These are phyloP conservation scores for Beauveria scarabaeidicola DNA, from an alignment of 2,329 filamentous ascomycete species.

Conservation along the genomic window DNA sequence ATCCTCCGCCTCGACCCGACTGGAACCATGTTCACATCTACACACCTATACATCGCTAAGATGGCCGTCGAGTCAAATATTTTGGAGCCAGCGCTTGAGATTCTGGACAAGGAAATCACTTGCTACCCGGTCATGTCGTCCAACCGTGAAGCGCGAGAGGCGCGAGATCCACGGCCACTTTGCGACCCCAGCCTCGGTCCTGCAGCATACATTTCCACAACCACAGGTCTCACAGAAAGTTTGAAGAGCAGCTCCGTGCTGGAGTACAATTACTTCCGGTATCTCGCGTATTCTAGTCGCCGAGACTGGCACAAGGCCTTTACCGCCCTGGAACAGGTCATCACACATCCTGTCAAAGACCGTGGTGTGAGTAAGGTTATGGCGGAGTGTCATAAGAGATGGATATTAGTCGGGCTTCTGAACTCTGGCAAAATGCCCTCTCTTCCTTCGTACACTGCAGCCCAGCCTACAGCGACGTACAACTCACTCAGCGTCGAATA, in stretches of 20 bases:
- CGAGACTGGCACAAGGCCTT: conserved; percentile 55
- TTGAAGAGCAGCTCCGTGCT: conserved; percentile 48
- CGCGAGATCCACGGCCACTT: conserved; percentile 29
- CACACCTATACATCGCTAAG: conserved; percentile 49
- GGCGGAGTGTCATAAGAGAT: conserved; percentile 87
- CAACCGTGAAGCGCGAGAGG: conserved; percentile 11
- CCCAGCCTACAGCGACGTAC: conserved; percentile 46
- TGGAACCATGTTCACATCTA: conserved; percentile 56
- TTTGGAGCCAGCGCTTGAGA: conserved; percentile 46
- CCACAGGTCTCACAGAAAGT: conserved; percentile 47
- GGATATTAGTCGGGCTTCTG: conserved; percentile 70
- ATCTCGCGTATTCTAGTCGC: conserved; percentile 54
- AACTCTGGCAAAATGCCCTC: conserved; percentile 50
- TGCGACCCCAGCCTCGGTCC: conserved; percentile 40
- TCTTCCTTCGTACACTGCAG: conserved; percentile 48
- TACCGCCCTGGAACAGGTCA: conserved; percentile 52
- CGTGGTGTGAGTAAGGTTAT: conserved; percentile 64
- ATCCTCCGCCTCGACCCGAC: conserved; percentile 59
- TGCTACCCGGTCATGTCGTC: conserved; percentile 48
- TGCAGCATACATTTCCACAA: conserved; percentile 49
- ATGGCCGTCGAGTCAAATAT: conserved; percentile 48
- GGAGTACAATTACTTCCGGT: conserved; percentile 58
- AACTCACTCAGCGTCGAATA: conserved; percentile 60
- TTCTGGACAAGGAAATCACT: conserved; percentile 58
- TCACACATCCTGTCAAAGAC: conserved; percentile 59